Percentiles rank a stretch among this genome's conserved stretches.
phyloP scores from a whole-genome alignment of 306 rosid genomes.

The Rosa persica region DNA sequence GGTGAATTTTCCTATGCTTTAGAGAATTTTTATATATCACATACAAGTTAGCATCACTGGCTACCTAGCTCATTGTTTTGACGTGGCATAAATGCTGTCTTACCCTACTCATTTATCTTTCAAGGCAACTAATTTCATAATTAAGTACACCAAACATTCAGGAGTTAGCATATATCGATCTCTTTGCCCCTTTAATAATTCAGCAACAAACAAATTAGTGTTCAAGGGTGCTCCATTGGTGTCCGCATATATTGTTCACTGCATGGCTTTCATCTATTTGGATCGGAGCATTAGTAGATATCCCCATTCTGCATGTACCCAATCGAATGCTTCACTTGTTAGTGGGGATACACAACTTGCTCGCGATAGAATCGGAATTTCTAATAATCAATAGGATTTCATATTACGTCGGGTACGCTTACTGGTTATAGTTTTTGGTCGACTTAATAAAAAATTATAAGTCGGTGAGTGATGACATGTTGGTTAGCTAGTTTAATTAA shows the following conservation, averaged over 20 bases:
- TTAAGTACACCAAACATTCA: neutral
- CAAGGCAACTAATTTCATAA: neutral
- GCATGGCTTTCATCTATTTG: constrained; percentile 10
- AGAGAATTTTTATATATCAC: constrained; percentile 1
- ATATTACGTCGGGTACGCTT: too few species aligned
- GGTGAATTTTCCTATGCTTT: constrained; percentile 17
- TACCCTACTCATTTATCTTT: constrained; percentile 5
- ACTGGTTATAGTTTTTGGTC: too few species aligned
- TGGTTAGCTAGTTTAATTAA: too few species aligned
- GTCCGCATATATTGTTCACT: neutral
- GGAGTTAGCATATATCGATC: neutral
- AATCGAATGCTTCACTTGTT: neutral
- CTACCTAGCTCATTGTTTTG: neutral
- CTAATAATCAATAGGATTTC: too few species aligned
- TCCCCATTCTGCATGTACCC: neutral
- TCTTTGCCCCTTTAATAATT: neutral
- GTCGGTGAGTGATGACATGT: too few species aligned
- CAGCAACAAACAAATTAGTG: constrained; percentile 16
- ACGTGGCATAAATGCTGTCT: constrained; percentile 7
- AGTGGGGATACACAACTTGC: too few species aligned
- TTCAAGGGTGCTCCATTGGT: constrained; percentile 18
- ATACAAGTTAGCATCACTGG: neutral
- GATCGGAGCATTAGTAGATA: neutral
- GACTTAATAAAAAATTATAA: too few species aligned
- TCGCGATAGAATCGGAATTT: too few species aligned